Evolutionary conservation across 164 flowering plant genomes (phyloP).

Genomic region (Warburgia ugandensis): DNA sequence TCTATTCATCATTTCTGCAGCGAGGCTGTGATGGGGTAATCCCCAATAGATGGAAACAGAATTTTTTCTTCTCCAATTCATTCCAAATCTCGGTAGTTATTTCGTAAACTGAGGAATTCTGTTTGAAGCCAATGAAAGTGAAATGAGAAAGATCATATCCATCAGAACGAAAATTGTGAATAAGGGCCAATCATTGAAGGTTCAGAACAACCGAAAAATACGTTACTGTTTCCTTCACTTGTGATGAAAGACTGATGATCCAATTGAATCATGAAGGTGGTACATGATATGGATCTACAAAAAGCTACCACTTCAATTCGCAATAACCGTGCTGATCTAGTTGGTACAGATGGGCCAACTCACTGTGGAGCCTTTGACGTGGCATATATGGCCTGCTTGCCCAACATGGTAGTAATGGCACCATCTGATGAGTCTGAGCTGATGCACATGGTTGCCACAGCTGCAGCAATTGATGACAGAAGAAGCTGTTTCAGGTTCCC

Average conservation of each 20-base stretch:
- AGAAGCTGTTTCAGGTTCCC: slow-evolving; percentile 92
- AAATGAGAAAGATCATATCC: too few species aligned
- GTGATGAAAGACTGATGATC: too few species aligned
- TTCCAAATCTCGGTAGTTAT: neutral
- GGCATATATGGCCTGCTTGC: slow-evolving; percentile 91
- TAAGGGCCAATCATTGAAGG: neutral
- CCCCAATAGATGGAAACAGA: neutral
- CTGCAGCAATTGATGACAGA: slow-evolving; percentile 76
- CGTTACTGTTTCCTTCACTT: too few species aligned
- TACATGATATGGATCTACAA: slow-evolving; percentile 92
- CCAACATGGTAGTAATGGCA: slow-evolving; percentile 96
- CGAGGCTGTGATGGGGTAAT: slow-evolving; percentile 88
- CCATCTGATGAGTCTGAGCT: slow-evolving; percentile 87
- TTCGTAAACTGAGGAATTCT: neutral
- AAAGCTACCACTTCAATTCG: slow-evolving; percentile 86
- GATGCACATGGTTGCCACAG: slow-evolving; percentile 93
- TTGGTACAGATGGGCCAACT: slow-evolving; percentile 96
- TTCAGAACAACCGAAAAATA: too few species aligned
- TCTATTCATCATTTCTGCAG: slow-evolving; percentile 86
- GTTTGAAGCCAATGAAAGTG: too few species aligned
- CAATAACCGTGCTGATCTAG: slow-evolving; percentile 81
- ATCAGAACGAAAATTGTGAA: too few species aligned
- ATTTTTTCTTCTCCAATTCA: too few species aligned
- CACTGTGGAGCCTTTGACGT: slow-evolving; percentile 95
- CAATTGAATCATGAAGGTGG: slow-evolving; percentile 65